Base-by-base conservation (phyloP, 176 grass and related monocot genomes). In the Oryza australiensis region DNA sequence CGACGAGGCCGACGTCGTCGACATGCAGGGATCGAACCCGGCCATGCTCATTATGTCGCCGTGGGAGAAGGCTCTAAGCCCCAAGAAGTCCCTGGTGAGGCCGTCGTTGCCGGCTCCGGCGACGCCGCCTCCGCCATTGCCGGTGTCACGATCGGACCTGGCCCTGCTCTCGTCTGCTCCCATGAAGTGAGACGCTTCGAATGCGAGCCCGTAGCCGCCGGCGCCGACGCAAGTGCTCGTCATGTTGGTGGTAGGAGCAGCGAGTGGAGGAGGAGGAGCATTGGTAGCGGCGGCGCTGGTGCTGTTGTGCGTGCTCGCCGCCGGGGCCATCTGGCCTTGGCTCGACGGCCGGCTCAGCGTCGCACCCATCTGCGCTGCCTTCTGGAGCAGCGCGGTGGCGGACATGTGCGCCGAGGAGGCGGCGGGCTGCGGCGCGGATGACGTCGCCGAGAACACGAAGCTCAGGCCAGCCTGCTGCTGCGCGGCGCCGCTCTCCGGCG, bases 381-480 rank as follows among this genome's bases (percentile, higher is more conserved):
- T 99, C 83, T 99, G 97, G 64, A 99, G 84, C 83, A 99, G 81
- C 7, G 97, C 97, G n/a, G 97, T 99, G 8, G 97, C 97, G 26
- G 97, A 99, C 97, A 99, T 95, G 89, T 99, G 93, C 3, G 87
- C 46, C 5, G 94, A 70, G n/a, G 70, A 30, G 14, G 49, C 78
- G 42, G 80, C 66, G 14, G 70, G 41, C 13, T 53, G 69, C 20
- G 7, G 28, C 57, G 38, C 43, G 18, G 86, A 24, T 60, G 85
- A 49, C 73, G 89, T 69, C 28, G 64, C 74, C 14, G 89, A 73
- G 75, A 87, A 86, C 7, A 60, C 72, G 51, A 85, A 80, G 35
- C 72, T 63, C 74, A 88, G 69, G 7, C 77, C 72, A 11, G 79
- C 46, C 10, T 37, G 75, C 12, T 84, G 84, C 7, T 43, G 46